These are phyloP conservation scores for Anethum foeniculum DNA, from an alignment of 140 eudicot genomes.

Conservation along the genomic window DNA sequence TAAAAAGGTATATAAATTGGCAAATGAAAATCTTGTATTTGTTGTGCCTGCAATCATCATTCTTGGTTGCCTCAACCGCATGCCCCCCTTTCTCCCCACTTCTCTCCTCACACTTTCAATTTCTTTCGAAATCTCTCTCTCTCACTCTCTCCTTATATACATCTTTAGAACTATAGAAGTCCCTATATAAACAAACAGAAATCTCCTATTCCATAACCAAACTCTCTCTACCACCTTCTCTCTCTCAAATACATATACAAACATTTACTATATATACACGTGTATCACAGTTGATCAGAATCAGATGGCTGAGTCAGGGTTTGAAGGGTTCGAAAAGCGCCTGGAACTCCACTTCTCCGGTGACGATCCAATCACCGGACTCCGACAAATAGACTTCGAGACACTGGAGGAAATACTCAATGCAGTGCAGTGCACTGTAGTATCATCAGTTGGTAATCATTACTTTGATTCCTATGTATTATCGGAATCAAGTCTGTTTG, in stretches of 20 bases:
- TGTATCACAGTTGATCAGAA: not conserved
- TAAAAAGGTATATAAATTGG: not conserved
- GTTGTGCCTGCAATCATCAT: constrained; percentile 70
- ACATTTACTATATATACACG: not conserved
- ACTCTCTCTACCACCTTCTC: not conserved
- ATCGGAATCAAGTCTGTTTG: constrained; percentile 69
- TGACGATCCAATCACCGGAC: constrained; percentile 54
- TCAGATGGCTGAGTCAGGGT: constrained; percentile 76
- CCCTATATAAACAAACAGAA: constrained; percentile 6
- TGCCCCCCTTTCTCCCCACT: constrained; percentile 34
- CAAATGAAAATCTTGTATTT: constrained; percentile 46
- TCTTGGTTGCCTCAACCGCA: constrained; percentile 89
- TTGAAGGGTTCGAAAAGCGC: constrained; percentile 84
- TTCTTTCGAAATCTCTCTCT: not conserved
- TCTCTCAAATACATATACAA: not conserved
- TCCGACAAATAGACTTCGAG: constrained; percentile 45
- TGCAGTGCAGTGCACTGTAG: constrained; percentile 83
- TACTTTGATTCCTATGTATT: constrained; percentile 72
- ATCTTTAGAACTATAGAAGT: constrained; percentile 10
- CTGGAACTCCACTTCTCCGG: constrained; percentile 72
- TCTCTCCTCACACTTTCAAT: constrained; percentile 6
- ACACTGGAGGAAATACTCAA: constrained; percentile 53
- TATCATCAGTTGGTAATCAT: constrained; percentile 71
- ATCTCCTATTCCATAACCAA: not conserved
- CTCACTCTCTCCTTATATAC: constrained; percentile 27